Conservation (phyloP, 2,329 filamentous ascomycete species). For the Colletotrichum tanaceti region DNA sequence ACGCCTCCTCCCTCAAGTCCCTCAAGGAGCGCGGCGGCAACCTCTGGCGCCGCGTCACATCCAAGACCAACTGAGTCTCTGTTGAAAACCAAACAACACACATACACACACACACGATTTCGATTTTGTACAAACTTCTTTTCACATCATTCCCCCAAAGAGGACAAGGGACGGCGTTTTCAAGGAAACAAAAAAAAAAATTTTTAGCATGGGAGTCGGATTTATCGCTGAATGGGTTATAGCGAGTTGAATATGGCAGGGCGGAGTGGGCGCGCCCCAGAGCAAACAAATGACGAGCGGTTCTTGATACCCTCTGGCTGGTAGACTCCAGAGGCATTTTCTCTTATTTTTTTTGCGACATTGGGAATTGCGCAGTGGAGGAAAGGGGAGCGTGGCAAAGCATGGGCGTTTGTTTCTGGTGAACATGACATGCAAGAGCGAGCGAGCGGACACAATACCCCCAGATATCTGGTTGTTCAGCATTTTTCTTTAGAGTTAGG, state of each 20-base stretch:
- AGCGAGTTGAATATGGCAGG: background rate
- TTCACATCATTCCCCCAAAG: background rate
- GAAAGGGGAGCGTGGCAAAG: constrained; percentile 21
- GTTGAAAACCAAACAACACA: background rate
- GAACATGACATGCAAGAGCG: constrained; percentile 51
- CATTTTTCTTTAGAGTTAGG: constrained; percentile 7
- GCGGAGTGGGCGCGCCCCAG: constrained; percentile 47
- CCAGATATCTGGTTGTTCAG: constrained; percentile 41
- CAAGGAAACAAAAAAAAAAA: constrained; percentile 28
- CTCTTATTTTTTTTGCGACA: background rate
- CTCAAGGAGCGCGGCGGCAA: constrained; percentile 45
- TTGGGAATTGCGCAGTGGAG: background rate
- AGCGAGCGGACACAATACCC: constrained; percentile 50
- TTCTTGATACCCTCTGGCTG: constrained; percentile 43
- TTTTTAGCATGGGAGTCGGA: constrained; percentile 6
- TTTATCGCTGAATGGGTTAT: background rate
- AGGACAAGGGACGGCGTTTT: constrained; percentile 21
- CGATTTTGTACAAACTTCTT: background rate
- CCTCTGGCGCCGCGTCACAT: constrained; percentile 56
- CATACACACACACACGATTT: background rate
- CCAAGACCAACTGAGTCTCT: constrained; percentile 36
- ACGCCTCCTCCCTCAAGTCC: constrained; percentile 34
- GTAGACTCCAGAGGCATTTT: constrained; percentile 44
- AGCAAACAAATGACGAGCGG: constrained; percentile 44
- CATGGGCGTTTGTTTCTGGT: constrained; percentile 57